Base-by-base conservation (phyloP, 1,139 yeast species). In the Zygosaccharomyces sapae region DNA sequence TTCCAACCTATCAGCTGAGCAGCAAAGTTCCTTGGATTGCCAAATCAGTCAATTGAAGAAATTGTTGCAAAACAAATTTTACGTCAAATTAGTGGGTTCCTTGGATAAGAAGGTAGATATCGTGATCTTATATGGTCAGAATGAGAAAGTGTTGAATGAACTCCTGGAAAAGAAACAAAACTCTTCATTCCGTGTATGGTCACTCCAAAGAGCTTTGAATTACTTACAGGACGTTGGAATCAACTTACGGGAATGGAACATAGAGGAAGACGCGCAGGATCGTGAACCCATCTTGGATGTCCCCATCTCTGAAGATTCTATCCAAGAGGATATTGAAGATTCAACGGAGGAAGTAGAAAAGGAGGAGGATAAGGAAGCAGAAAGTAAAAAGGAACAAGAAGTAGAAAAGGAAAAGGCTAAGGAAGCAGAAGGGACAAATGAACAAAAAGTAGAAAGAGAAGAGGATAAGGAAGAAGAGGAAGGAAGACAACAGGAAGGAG, bases 51-150 rank as follows among this genome's bases (percentile, higher is more conserved):
- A 44, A 9, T 33, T 47, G 33, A 41, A 31, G 24, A 33, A 31
- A 6, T 33, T 47, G 10, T 41, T 47, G 10, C 34, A 40, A n/a
- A 16, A 13, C 1, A 40, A 43, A 27, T 35, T 48, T 16, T 45
- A 44, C 10, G 45, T 36, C 29, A 45, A 41, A 22, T 20, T 48
- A 31, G 41, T 44, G 5, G 43, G 38, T n/a, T 30, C 41, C 5
- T 30, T 46, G 7, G 42, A 45, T 13, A 46, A 38, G 16, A 35
- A 35, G 5, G 51, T 48, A n/a, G 45, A 41, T 25, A 30, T 48
- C 7, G 31, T 48, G 18, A 41, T 48, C 4, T 29, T 41, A 3
- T 18, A 38, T 24, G 43, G 41, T 27, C 41, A 38, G 19, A 38
- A 38, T 24, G 41, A 38, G 12, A 38, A 38, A 33, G 25, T 38